Evolutionary conservation across 345 rosid genomes (phyloP).

Genomic region (Lagerstroemia speciosa): DNA sequence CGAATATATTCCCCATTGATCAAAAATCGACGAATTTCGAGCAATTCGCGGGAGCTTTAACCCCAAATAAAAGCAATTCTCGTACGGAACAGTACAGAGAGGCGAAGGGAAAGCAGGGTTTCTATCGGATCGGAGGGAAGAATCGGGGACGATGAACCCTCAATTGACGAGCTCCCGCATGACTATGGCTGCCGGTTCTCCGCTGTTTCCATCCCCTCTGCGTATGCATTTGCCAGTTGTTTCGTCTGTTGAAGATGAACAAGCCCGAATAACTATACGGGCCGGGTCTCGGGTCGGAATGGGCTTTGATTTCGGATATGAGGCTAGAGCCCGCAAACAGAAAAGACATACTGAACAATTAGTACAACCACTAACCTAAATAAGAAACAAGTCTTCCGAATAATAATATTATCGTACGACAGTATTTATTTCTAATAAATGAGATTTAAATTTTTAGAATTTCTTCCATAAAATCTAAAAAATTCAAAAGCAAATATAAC

Average conservation of each 20-base stretch:
- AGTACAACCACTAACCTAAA: too few relatives aligned
- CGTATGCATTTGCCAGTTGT: neutral
- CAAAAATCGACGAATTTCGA: neutral
- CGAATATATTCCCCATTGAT: constrained; percentile 79
- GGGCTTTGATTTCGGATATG: neutral
- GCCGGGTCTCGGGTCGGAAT: neutral
- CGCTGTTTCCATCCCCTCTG: neutral
- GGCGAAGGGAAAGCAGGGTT: neutral
- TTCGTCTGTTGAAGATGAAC: neutral
- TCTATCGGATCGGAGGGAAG: neutral
- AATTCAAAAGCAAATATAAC: too few relatives aligned
- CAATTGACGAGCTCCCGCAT: neutral
- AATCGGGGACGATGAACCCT: neutral
- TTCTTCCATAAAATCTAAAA: too few relatives aligned
- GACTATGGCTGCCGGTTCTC: neutral
- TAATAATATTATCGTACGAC: too few relatives aligned
- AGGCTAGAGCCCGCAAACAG: too few relatives aligned
- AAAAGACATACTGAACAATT: too few relatives aligned
- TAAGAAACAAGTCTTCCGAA: too few relatives aligned
- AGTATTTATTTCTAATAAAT: too few relatives aligned
- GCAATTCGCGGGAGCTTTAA: neutral
- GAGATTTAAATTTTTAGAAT: too few relatives aligned
- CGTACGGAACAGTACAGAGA: neutral
- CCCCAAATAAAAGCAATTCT: neutral
- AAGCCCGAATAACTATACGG: neutral